Percentiles rank a stretch among this genome's conserved stretches.
These are phyloP conservation scores for Daldinia grandis DNA, from an alignment of 495 filamentous ascomycete species.

Conservation along the genomic window DNA sequence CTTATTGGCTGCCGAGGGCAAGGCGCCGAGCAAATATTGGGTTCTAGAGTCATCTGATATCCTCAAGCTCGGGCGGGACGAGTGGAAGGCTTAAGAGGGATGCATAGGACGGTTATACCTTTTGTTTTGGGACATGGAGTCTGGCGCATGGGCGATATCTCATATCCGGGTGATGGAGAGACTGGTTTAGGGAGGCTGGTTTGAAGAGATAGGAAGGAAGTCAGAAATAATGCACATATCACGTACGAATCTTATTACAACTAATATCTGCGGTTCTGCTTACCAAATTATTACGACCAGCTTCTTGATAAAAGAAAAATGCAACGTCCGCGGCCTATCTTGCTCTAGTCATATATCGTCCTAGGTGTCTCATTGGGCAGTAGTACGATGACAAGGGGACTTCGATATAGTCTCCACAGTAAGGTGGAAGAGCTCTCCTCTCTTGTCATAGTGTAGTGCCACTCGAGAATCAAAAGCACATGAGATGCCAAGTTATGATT, in stretches of 20 bases:
- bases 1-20: slow-evolving; percentile 52
- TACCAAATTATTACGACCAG: not conserved
- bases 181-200: not conserved
- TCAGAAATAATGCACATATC: not conserved
- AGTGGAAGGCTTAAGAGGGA: slow-evolving; percentile 46
- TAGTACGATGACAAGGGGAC: not conserved
- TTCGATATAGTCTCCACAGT: not conserved
- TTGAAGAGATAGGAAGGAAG: not conserved
- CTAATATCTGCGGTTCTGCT: not conserved
- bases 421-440: not conserved
- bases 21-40: slow-evolving; percentile 60
- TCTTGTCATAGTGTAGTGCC: not conserved
- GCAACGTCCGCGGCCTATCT: not conserved
- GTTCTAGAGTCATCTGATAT: slow-evolving; percentile 57
- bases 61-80: slow-evolving; percentile 55
- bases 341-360: not conserved
- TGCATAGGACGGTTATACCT: not conserved
- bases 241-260: not conserved
- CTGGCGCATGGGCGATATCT: slow-evolving; percentile 13
- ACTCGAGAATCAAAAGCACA: not conserved
- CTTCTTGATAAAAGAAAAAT: not conserved
- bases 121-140: slow-evolving; percentile 9
- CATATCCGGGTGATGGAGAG: not conserved
- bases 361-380: not conserved
- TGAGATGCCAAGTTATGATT: not conserved